phyloP scores from a whole-genome alignment of 2,329 filamentous ascomycete genomes.

The Sphaerulina vaccinii region DNA sequence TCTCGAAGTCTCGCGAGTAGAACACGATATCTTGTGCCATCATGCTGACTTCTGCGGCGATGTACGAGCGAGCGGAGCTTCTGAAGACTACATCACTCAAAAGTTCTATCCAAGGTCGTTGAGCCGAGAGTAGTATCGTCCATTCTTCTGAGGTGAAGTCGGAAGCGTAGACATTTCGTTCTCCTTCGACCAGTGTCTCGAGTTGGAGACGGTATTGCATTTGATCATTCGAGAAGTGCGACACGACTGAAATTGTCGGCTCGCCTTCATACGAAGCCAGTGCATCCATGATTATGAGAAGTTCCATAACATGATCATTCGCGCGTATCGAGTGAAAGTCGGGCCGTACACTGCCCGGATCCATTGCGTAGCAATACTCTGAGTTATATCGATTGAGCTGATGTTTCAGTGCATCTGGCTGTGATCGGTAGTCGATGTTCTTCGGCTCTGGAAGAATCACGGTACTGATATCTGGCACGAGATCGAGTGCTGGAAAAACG shows the following conservation, averaged over 20 bases:
- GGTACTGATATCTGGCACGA: constrained; percentile 1
- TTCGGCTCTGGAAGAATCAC: constrained; percentile 9
- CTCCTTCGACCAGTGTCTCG: not conserved
- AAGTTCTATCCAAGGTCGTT: constrained; percentile 13
- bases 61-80: constrained; percentile 1
- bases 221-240: not conserved
- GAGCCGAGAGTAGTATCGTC: not conserved
- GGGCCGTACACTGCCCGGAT: not conserved
- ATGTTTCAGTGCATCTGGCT: constrained; percentile 2
- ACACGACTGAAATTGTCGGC: constrained; percentile 7
- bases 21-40: constrained; percentile 1
- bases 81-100: constrained; percentile 6
- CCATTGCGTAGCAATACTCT: constrained; percentile 4
- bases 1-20: not conserved
- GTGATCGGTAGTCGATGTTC: constrained; percentile 4
- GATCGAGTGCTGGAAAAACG: constrained; percentile 14
- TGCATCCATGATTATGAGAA: constrained; percentile 6
- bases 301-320: not conserved
- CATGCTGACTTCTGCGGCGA: constrained; percentile 7
- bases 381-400: constrained; percentile 2
- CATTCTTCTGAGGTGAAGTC: constrained; percentile 2
- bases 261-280: constrained; percentile 2
- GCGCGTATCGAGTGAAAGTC: not conserved
- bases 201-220: constrained; percentile 2
- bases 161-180: not conserved